phyloP scores from a whole-genome alignment of 1,284 basidiomycete genomes.

The Paramarasmius palmivorus region DNA sequence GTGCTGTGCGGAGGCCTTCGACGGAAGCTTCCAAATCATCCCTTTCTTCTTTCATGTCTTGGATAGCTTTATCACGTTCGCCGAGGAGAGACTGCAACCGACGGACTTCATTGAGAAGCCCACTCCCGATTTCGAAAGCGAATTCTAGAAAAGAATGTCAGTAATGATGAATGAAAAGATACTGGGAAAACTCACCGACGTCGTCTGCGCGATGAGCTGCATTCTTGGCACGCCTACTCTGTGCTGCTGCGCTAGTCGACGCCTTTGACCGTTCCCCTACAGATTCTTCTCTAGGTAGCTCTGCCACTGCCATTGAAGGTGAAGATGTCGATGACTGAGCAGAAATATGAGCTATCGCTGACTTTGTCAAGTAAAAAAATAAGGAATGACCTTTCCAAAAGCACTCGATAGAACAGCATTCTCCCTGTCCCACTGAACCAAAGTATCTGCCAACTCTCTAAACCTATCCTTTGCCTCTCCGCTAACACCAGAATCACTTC shows the following conservation, averaged over 20 bases:
- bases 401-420: slow-evolving; percentile 78
- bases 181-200: slow-evolving; percentile 59
- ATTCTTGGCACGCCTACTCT: slow-evolving; percentile 82
- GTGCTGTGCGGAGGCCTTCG: slow-evolving; percentile 68
- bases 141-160: slow-evolving; percentile 61
- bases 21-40: slow-evolving; percentile 79
- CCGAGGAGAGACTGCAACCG: slow-evolving; percentile 84
- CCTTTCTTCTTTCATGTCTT: slow-evolving; percentile 86
- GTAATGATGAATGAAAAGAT: slow-evolving; percentile 18
- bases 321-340: slow-evolving; percentile 30
- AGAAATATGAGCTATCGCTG: slow-evolving; percentile 26
- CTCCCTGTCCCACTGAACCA: slow-evolving; percentile 81
- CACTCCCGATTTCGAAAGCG: slow-evolving; percentile 93
- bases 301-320: slow-evolving; percentile 35
- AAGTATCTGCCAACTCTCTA: slow-evolving; percentile 75
- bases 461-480: slow-evolving; percentile 70
- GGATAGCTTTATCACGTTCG: slow-evolving; percentile 87
- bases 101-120: slow-evolving; percentile 85
- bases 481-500: slow-evolving; percentile 63
- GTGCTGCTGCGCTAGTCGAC: slow-evolving; percentile 56
- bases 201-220: slow-evolving; percentile 83
- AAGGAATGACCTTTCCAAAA: slow-evolving; percentile 66
- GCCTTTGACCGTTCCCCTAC: slow-evolving; percentile 41
- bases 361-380: slow-evolving; percentile 7
- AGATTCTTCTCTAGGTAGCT: slow-evolving; percentile 43